A percentile compares a stretch with the other conserved stretches of the same genome.
Evolutionary conservation across 2,329 filamentous ascomycete genomes (phyloP).

Genomic region (Periconia sp.): DNA sequence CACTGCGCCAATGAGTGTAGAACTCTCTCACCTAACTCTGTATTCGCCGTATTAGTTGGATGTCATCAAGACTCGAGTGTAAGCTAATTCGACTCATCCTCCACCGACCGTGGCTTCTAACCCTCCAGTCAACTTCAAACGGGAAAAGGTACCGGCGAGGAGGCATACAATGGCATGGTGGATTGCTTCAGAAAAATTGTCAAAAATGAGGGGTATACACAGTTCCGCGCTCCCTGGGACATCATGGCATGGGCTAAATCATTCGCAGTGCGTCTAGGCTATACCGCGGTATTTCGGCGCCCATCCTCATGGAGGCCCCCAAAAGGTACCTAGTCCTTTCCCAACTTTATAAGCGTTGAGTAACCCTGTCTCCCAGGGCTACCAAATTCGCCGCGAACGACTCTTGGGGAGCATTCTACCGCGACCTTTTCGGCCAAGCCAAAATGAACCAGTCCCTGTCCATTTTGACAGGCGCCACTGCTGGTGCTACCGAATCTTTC

Average conservation of each 20-base stretch:
- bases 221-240: conserved; percentile 19
- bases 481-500: conserved; percentile 93
- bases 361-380: conserved; percentile 56
- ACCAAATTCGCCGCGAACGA: conserved; percentile 99
- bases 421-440: conserved; percentile 76
- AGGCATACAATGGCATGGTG: conserved; percentile 93
- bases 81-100: conserved; percentile 44
- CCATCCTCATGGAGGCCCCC: conserved; percentile 96
- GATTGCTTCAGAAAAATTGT: conserved; percentile 99
- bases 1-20: no score
- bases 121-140: conserved; percentile 78
- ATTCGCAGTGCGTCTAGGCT: conserved; percentile 73
- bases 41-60: conserved; percentile 82
- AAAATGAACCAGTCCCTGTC: conserved; percentile 94
- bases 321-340: conserved; percentile 59
- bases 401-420: conserved; percentile 95
- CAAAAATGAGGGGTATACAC: conserved; percentile 83
- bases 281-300: conserved; percentile 93
- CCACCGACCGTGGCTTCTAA: conserved; percentile 15
- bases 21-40: no score
- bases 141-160: conserved; percentile 69
- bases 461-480: conserved; percentile 88
- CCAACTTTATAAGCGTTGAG: conserved; percentile 7
- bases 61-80: conserved; percentile 98
- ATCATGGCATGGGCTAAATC: conserved; percentile 14